These are phyloP conservation scores for Syncephalis plumigaleata DNA, from an alignment of 371 early-diverging fungal species.

Conservation along the genomic window DNA sequence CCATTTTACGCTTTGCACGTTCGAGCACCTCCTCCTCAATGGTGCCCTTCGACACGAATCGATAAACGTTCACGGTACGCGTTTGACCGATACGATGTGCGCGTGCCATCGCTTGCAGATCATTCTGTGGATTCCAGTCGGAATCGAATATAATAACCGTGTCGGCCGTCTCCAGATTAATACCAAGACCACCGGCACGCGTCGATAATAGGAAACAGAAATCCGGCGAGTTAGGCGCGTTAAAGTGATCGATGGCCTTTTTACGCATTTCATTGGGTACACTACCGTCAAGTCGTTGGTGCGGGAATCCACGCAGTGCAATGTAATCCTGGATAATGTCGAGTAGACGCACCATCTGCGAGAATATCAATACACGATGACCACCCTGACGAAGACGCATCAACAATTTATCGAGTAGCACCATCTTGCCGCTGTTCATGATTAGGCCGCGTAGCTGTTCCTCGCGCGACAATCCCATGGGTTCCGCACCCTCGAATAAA, in stretches of 20 bases:
- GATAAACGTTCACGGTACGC: constrained; percentile 94
- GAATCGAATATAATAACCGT: constrained; percentile 98
- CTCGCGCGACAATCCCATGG: constrained; percentile 31
- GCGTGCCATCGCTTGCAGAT: constrained; percentile 99
- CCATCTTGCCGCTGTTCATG: constrained; percentile 86
- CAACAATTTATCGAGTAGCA: constrained; percentile 82
- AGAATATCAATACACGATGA: constrained; percentile 89
- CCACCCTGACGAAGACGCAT: constrained; percentile 71
- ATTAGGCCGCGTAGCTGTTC: constrained; percentile 67
- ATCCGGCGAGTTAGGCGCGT: constrained; percentile 89
- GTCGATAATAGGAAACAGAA: constrained; percentile 98
- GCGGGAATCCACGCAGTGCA: constrained; percentile 61
- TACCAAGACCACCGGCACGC: constrained; percentile 97
- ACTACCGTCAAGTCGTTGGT: constrained; percentile 95
- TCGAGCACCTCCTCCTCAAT: constrained; percentile 98
- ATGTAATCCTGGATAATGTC: constrained; percentile 91
- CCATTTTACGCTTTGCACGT: constrained; percentile 96
- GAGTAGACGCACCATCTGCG: constrained; percentile 89
- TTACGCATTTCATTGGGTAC: constrained; percentile 83
- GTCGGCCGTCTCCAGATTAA: constrained; percentile 97
- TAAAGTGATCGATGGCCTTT: constrained; percentile 95
- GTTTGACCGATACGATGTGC: constrained; percentile 99
- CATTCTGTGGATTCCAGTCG: constrained; percentile 99
- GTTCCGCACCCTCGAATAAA: constrained; percentile 84
- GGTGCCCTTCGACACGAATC: constrained; percentile 94